These are phyloP conservation scores for Cyamopsis tetragonoloba DNA, from an alignment of 306 rosid species.

Conservation along the genomic window DNA sequence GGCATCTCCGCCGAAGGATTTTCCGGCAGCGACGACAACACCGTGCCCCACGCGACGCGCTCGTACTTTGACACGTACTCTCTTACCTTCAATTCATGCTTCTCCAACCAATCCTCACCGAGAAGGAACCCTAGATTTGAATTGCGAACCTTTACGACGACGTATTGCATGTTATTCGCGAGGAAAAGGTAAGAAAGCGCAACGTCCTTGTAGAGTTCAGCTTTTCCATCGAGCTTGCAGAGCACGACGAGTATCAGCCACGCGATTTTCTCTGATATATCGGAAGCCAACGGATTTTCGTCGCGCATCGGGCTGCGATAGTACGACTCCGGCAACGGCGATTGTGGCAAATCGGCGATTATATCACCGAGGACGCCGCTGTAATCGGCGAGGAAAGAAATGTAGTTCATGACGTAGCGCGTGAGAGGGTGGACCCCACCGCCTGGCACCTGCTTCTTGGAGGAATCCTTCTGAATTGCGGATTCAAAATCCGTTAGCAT, in stretches of 20 bases:
- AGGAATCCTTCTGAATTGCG: constrained; percentile 61
- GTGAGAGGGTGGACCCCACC: constrained; percentile 82
- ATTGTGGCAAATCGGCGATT: constrained; percentile 53
- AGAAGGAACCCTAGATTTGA: constrained; percentile 51
- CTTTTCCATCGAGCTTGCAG: constrained; percentile 72
- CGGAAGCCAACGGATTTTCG: constrained; percentile 27
- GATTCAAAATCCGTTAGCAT: constrained; percentile 64
- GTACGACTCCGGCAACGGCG: constrained; percentile 66
- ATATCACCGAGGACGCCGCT: constrained; percentile 45
- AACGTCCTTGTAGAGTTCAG: constrained; percentile 57
- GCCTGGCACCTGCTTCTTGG: constrained; percentile 43
- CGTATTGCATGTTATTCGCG: constrained; percentile 74
- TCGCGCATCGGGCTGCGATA: constrained; percentile 34
- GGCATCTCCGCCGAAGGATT: constrained; percentile 46
- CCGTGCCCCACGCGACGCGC: constrained; percentile 64
- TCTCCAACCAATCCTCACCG: constrained; percentile 56
- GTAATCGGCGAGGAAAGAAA: constrained; percentile 61
- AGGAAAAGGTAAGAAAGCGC: constrained; percentile 73
- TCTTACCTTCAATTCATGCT: constrained; percentile 56
- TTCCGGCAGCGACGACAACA: constrained; percentile 52
- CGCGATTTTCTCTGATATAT: constrained; percentile 43
- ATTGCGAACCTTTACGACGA: constrained; percentile 52
- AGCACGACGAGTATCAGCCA: constrained; percentile 73
- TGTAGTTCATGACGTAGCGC: constrained; percentile 78
- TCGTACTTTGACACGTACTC: constrained; percentile 59